Percentiles rank a stretch among this genome's conserved stretches.
phyloP scores from a whole-genome alignment of 495 filamentous ascomycete genomes.

The Tuber brumale region DNA sequence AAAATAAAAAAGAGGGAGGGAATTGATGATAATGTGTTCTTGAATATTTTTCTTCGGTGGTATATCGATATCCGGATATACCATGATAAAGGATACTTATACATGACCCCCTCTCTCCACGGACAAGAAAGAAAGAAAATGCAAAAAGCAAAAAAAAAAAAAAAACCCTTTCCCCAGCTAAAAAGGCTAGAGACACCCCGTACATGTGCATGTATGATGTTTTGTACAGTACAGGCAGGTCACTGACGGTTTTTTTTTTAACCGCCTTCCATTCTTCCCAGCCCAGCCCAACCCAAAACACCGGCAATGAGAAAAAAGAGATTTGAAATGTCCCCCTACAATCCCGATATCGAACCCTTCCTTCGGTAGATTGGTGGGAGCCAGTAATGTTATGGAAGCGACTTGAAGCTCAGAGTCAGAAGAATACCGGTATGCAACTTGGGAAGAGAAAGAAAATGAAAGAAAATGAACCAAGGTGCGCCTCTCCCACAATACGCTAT shows the following conservation, averaged over 20 bases:
- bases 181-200: not conserved
- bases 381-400: not conserved
- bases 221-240: not conserved
- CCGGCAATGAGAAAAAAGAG: not conserved
- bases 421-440: conserved; percentile 2
- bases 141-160: conserved; percentile 12
- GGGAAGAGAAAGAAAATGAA: not conserved
- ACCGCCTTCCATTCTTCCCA: not conserved
- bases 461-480: not conserved
- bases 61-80: not conserved
- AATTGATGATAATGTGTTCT: not conserved
- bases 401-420: not conserved
- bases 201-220: not conserved
- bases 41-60: not conserved
- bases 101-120: not conserved
- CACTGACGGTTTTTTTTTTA: not conserved
- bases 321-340: not conserved
- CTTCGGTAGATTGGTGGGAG: not conserved
- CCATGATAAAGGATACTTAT: not conserved
- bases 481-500: conserved; percentile 5
- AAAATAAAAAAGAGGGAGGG: no score
- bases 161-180: conserved; percentile 6
- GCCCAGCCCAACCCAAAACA: not conserved
- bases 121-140: conserved; percentile 5
- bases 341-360: not conserved